A percentile compares a stretch with the other conserved stretches of the same genome.
These are phyloP conservation scores for Wickerhamomyces bisporus DNA, from an alignment of 805 yeast species.

Conservation along the genomic window DNA sequence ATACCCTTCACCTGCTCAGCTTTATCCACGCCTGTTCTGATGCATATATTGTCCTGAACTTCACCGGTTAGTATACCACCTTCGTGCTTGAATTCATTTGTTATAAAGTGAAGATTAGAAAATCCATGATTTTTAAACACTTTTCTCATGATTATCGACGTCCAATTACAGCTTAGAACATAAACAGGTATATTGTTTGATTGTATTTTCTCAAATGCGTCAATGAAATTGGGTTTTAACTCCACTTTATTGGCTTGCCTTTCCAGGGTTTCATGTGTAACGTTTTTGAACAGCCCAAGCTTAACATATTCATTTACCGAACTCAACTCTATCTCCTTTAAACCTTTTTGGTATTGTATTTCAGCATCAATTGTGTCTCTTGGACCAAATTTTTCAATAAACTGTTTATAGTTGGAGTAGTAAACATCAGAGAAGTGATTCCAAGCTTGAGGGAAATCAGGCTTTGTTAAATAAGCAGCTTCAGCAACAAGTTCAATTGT, in stretches of 20 bases:
- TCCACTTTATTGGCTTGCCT: constrained; percentile 32
- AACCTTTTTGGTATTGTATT: constrained; percentile 37
- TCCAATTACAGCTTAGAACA: constrained; percentile 62
- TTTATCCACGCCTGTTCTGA: constrained; percentile 56
- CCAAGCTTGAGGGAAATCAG: constrained; percentile 35
- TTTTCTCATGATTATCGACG: constrained; percentile 39
- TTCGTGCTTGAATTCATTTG: constrained; percentile 47
- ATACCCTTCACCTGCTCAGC: constrained; percentile 22
- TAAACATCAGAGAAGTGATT: constrained; percentile 41
- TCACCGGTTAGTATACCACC: constrained; percentile 24
- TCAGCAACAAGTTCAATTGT: constrained; percentile 48
- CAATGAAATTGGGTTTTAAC: constrained; percentile 30
- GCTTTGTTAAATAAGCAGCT: constrained; percentile 37
- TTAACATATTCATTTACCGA: constrained; percentile 41
- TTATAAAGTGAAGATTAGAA: constrained; percentile 29
- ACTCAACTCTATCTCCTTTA: constrained; percentile 41
- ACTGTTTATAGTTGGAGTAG: constrained; percentile 30
- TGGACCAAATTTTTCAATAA: constrained; percentile 25
- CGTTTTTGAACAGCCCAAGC: constrained; percentile 37
- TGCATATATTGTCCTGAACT: constrained; percentile 17
- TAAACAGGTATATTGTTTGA: constrained; percentile 29
- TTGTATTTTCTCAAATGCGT: constrained; percentile 11
- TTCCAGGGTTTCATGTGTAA: constrained; percentile 27
- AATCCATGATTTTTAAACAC: constrained; percentile 22
- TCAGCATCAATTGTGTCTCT: constrained; percentile 36